phyloP scores from a whole-genome alignment of 1,284 basidiomycete genomes.

The Papiliotrema laurentii region DNA sequence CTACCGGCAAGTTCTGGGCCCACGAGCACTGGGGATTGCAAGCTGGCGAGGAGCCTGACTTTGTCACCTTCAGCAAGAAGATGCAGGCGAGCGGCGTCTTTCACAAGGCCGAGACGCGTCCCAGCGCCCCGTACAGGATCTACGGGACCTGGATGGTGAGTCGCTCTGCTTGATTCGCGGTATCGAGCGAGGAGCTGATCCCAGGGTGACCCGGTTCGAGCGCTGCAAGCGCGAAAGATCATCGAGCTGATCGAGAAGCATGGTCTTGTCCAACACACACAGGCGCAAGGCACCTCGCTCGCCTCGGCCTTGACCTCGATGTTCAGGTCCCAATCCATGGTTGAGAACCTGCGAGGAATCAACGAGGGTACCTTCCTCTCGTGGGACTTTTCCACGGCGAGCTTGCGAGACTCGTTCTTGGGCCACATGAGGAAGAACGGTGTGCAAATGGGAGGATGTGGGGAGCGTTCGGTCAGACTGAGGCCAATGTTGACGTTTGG shows the following conservation, averaged over 20 bases:
- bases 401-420: constrained; percentile 50
- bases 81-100: constrained; percentile 53
- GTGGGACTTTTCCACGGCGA: constrained; percentile 48
- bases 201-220: constrained; percentile 50
- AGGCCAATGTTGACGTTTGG: constrained; percentile 54
- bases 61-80: constrained; percentile 56
- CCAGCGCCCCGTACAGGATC: constrained; percentile 52
- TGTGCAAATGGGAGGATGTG: constrained; percentile 44
- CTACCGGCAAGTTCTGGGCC: constrained; percentile 57
- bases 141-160: constrained; percentile 44
- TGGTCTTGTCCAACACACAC: constrained; percentile 25
- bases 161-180: background rate
- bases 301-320: constrained; percentile 17
- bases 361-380: constrained; percentile 53
- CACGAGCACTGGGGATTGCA: constrained; percentile 55
- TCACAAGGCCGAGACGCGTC: constrained; percentile 52
- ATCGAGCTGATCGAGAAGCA: constrained; percentile 48
- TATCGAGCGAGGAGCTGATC: background rate
- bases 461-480: constrained; percentile 49
- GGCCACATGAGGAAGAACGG: constrained; percentile 43
- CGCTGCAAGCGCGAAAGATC: constrained; percentile 53
- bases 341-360: constrained; percentile 51
- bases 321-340: constrained; percentile 14
- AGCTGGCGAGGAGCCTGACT: constrained; percentile 50
- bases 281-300: constrained; percentile 15